Evolutionary conservation across 1,139 yeast species (phyloP).

Genomic region (Hemisphaericaspora xylanilytica): DNA sequence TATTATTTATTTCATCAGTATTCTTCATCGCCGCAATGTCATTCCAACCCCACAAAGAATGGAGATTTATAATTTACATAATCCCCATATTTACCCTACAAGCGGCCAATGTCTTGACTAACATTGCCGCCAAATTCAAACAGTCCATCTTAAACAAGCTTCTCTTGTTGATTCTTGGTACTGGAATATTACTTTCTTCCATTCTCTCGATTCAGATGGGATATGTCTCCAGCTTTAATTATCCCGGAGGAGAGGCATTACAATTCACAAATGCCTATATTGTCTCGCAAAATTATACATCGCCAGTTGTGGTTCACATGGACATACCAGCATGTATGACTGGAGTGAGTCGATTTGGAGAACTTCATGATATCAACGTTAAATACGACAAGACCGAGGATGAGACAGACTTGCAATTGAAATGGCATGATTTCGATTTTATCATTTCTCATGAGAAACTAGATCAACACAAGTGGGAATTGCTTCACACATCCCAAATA

Average conservation of each 20-base stretch:
- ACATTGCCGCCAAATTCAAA: conserved; percentile 33
- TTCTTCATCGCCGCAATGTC: conserved; percentile 64
- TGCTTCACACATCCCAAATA: conserved; percentile 19
- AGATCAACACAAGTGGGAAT: conserved; percentile 27
- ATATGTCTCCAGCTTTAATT: conserved; percentile 67
- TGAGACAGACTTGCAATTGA: conserved; percentile 25
- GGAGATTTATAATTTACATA: conserved; percentile 82
- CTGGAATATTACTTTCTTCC: conserved; percentile 32
- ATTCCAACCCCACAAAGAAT: conserved; percentile 87
- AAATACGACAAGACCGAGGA: conserved; percentile 76
- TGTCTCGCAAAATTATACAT: conserved; percentile 22
- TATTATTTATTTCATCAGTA: conserved; percentile 42
- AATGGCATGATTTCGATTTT: conserved; percentile 59
- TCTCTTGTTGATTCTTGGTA: conserved; percentile 26
- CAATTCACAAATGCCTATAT: conserved; percentile 46
- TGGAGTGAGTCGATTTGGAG: conserved; percentile 76
- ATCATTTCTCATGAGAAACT: conserved; percentile 48
- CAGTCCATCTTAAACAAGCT: conserved; percentile 28
- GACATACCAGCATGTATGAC: conserved; percentile 86
- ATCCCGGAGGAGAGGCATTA: conserved; percentile 87
- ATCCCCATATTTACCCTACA: conserved; percentile 65
- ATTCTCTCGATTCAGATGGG: conserved; percentile 52
- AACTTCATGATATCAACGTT: conserved; percentile 44
- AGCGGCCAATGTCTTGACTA: conserved; percentile 64
- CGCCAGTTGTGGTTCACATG: conserved; percentile 53